Conservation (phyloP, 73 alveolate genomes). For the Stentor coeruleus region DNA sequence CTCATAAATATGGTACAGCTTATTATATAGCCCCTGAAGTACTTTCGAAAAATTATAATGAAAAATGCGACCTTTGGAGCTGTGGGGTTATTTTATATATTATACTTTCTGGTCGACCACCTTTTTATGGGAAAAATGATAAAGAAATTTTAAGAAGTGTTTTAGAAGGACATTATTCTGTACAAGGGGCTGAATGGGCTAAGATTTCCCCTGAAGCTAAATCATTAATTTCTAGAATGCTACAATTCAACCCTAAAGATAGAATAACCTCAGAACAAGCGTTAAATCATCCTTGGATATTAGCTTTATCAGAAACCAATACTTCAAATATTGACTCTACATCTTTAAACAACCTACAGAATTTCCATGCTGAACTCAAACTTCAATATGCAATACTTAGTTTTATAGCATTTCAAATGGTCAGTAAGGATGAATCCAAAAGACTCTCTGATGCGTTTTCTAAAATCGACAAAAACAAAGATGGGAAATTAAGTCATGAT, state of each 20-base stretch:
- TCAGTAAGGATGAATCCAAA: too few relatives aligned
- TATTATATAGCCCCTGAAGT: constrained; percentile 81
- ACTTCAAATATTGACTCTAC: too few relatives aligned
- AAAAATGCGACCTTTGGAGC: constrained; percentile 87
- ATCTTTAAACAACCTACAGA: too few relatives aligned
- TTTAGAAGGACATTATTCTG: constrained; percentile 33
- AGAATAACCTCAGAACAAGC: constrained; percentile 35
- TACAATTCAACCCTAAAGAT: constrained; percentile 31
- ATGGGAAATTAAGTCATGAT: constrained; percentile 30
- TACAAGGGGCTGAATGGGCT: constrained; percentile 39
- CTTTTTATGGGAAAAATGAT: constrained; percentile 77
- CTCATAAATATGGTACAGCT: constrained; percentile 72
- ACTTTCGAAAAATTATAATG: constrained; percentile 52
- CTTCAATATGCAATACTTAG: too few relatives aligned
- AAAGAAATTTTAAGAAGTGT: constrained; percentile 55
- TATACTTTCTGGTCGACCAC: constrained; percentile 85
- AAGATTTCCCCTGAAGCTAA: constrained; percentile 43
- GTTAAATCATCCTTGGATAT: constrained; percentile 33
- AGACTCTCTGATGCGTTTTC: constrained; percentile 10
- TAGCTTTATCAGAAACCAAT: too few relatives aligned
- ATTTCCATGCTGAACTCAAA: too few relatives aligned
- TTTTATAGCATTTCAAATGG: too few relatives aligned
- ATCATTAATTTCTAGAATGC: constrained; percentile 35
- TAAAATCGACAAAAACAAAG: constrained; percentile 27
- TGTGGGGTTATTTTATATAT: constrained; percentile 87